Percentiles rank a stretch among this genome's conserved stretches.
phyloP scores from a whole-genome alignment of 331 rosid species.

The Ulmus americana region DNA sequence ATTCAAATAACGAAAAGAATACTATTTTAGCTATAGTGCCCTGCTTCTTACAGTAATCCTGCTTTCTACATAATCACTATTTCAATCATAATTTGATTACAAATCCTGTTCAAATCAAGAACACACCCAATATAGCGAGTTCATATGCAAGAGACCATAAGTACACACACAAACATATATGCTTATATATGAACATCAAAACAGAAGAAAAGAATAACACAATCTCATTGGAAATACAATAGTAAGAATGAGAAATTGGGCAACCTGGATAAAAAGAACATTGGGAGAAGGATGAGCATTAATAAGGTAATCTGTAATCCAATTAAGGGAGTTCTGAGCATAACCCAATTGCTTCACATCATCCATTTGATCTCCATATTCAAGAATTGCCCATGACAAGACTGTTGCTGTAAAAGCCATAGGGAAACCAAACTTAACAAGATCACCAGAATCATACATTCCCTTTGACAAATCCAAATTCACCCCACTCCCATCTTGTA shows the following conservation, averaged over 20 bases:
- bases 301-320: conserved; percentile 91
- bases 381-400: conserved; percentile 87
- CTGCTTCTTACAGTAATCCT: too few relatives aligned
- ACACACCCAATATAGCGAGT: too few relatives aligned
- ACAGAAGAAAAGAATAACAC: conserved; percentile 2
- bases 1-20: too few relatives aligned
- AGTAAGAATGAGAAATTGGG: conserved; percentile 4
- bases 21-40: too few relatives aligned
- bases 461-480: conserved; percentile 75
- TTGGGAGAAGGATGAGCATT: conserved; percentile 65
- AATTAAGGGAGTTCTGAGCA: conserved; percentile 63
- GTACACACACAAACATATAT: too few relatives aligned
- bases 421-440: conserved; percentile 87
- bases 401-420: conserved; percentile 90
- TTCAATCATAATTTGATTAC: too few relatives aligned
- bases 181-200: too few relatives aligned
- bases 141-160: too few relatives aligned
- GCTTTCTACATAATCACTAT: too few relatives aligned
- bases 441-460: conserved; percentile 94
- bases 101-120: too few relatives aligned
- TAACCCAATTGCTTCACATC: conserved; percentile 57
- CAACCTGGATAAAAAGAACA: conserved; percentile 91
- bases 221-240: not conserved
- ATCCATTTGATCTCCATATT: conserved; percentile 90
- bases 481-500: conserved; percentile 66